Conservation (phyloP, 371 early-diverging fungal species). For the Syncephalastrum contaminatum region DNA sequence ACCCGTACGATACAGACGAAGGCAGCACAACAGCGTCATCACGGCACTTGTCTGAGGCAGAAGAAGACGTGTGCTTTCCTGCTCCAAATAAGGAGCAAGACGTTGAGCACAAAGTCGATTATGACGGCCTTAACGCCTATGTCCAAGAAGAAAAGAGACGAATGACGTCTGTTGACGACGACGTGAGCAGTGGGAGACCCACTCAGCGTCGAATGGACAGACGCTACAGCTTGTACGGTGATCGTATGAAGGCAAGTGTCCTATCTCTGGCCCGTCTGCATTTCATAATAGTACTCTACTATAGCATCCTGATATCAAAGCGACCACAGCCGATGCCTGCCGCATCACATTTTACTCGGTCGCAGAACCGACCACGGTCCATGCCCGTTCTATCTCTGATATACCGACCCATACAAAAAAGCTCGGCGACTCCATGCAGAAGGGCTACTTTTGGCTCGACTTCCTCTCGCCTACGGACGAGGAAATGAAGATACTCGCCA, state of each 20-base stretch:
- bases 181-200: slow-evolving; percentile 3
- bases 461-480: slow-evolving; percentile 69
- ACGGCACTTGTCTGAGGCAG: slow-evolving; percentile 8
- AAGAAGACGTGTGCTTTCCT: slow-evolving; percentile 47
- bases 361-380: slow-evolving; percentile 32
- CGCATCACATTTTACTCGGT: slow-evolving; percentile 43
- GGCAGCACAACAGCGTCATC: slow-evolving; percentile 18
- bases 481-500: slow-evolving; percentile 69
- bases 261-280: not conserved
- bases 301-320: slow-evolving; percentile 16
- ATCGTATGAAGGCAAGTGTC: slow-evolving; percentile 8
- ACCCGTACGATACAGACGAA: slow-evolving; percentile 7
- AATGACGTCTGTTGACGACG: not conserved
- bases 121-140: slow-evolving; percentile 18
- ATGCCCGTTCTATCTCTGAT: slow-evolving; percentile 35
- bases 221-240: slow-evolving; percentile 20
- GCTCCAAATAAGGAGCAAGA: too few species aligned
- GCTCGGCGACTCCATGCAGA: slow-evolving; percentile 36
- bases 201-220: not conserved
- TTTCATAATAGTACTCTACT: not conserved
- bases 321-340: slow-evolving; percentile 24
- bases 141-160: slow-evolving; percentile 8
- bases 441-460: slow-evolving; percentile 85
- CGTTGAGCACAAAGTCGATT: slow-evolving; percentile 17
- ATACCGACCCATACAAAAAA: slow-evolving; percentile 25